Conservation (phyloP, 2,329 filamentous ascomycete genomes). For the Ascochyta viciae-villosae region DNA sequence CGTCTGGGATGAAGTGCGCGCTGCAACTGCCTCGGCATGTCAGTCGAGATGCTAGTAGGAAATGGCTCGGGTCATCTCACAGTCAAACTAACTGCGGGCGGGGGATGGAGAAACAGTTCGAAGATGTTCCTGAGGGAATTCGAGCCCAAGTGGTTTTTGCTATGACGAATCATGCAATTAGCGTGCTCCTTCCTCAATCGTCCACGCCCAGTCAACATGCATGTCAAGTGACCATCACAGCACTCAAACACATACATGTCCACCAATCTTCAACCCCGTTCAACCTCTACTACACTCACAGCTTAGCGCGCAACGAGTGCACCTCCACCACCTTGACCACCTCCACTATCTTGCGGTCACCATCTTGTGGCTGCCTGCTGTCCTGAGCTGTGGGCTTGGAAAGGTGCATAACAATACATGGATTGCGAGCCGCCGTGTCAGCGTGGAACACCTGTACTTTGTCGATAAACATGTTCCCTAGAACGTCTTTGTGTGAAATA, state of each 20-base stretch:
- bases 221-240: no score
- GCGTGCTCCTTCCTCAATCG: not conserved
- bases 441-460: slow-evolving; percentile 24
- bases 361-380: not conserved
- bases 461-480: slow-evolving; percentile 27
- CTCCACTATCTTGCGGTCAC: not conserved
- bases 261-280: not conserved
- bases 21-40: slow-evolving; percentile 20
- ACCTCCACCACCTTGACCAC: slow-evolving; percentile 3
- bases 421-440: slow-evolving; percentile 12
- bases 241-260: no score
- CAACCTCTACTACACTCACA: not conserved
- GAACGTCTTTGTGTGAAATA: slow-evolving; percentile 26
- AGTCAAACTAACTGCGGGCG: not conserved
- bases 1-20: slow-evolving; percentile 1
- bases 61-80: slow-evolving; percentile 5
- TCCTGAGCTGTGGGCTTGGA: slow-evolving; percentile 10
- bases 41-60: slow-evolving; percentile 3
- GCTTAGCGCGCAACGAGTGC: slow-evolving; percentile 15
- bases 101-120: not conserved
- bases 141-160: no score
- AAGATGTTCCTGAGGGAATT: not conserved
- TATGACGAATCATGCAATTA: not conserved
- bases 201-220: not conserved
- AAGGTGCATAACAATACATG: slow-evolving; percentile 24